Base-by-base conservation (phyloP, 805 yeast species). In the Brettanomyces sp. region DNA sequence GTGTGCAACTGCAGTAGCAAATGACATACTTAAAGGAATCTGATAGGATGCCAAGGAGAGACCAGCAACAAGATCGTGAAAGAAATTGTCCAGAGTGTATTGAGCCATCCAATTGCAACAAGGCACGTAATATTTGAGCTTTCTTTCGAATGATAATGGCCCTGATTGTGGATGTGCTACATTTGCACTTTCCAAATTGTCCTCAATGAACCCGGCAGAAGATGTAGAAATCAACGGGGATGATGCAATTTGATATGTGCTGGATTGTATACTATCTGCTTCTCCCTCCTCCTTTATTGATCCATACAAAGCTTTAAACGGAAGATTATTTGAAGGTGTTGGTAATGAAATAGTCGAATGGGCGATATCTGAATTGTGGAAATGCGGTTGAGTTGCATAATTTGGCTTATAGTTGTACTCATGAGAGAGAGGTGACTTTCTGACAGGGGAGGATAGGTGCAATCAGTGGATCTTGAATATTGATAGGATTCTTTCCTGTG, bases 41-140 rank as follows among this genome's bases (percentile, higher is more conserved):
- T 90, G 97, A 64, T 89, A 91, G 4, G 93, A 82, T 0, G 96
- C 96, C 34, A 90, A 63, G 0, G 97, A 81, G 4, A 88, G 56
- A 0, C 99, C 98, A 2, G 96, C 95, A 14, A 83, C 64, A 7
- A 85, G 56, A 57, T 91, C 99, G 21, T 79, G 73, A 3, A 76
- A 23, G 39, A 81, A 55, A 42, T 62, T 63, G 1, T 54, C 44
- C 13, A 47, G 12, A 1, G 55, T 55, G 51, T 85, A 85, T 6
- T 71, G 55, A 4, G 76, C 74, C n/a, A 81, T 50, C 93, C 93
- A 85, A 0, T 80, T 70, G 40, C 74, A 69, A 47, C 80, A 76
- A 0, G 91, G 91, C 2, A 84, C 59, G 54, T 83, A 83, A 57
- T 83, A 82, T 0, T 82, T 80, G 9, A 80, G 33, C 37, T 62